Evolutionary conservation across 805 yeast genomes (phyloP), one percentile per base, ranked within the genome.

Genomic region (Candida stauntonica): DNA sequence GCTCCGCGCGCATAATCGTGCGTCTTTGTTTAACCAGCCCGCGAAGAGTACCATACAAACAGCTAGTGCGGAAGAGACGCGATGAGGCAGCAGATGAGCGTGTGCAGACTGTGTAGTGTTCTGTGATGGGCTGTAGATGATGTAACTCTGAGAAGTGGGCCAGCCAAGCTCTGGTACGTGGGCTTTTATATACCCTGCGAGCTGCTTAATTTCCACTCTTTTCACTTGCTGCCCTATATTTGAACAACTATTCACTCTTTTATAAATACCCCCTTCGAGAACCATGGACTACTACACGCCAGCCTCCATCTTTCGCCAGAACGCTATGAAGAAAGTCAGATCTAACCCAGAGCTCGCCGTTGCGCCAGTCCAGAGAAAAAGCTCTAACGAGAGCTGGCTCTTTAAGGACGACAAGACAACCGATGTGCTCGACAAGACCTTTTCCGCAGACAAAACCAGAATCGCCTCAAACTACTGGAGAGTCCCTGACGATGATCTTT

Each of bases 401-500:
- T 45, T 42, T 31, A 39, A 44, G 21, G 43, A 43, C 11, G 30
- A 21, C 5, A 26, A 31, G 26, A 65, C 62, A 33, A 60, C 63
- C 4, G 50, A 55, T 33, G 55, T 69, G n/a, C 47, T 72, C 33
- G 61, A 61, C 44, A 70, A 70, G 48, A 58, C 71, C 2, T 67
- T 72, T 42, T 55, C 70, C 5, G 56, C 63, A 14, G 60, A 67
- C 48, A 52, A 68, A 33, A 44, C 63, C 34, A 71, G 54, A 23
- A 55, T 55, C 7, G 52, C 53, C 1, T 55, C 60, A 18, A 47
- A 42, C 36, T 55, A 54, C 30, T 55, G 60, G 60, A 51, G 38
- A 16, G 47, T 55, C 11, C 57, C 57, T n/a, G 57, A 55, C 37
- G 55, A 60, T 15, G 57, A 67, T 32, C 54, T 63, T 51, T 64